These are phyloP conservation scores for Fusarium vanettenii DNA, from an alignment of 2,329 filamentous ascomycete species.

Conservation along the genomic window DNA sequence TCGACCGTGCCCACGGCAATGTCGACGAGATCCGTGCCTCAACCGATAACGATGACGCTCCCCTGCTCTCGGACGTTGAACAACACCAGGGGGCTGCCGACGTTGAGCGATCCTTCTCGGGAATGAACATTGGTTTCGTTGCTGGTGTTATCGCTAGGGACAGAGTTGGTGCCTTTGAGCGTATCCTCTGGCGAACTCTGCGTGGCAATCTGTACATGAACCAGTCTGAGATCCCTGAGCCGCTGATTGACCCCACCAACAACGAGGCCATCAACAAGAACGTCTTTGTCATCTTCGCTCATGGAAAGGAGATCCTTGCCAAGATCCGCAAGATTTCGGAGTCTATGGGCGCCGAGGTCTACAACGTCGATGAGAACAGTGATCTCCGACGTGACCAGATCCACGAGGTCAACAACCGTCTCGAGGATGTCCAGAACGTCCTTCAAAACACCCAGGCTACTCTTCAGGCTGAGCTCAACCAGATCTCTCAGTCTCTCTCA, in stretches of 20 bases:
- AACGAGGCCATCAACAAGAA: constrained; percentile 97
- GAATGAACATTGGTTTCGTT: constrained; percentile 99
- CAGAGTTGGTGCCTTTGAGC: constrained; percentile 93
- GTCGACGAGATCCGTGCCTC: constrained; percentile 96
- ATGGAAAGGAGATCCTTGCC: constrained; percentile 96
- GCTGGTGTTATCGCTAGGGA: constrained; percentile 95
- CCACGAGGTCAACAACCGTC: constrained; percentile 93
- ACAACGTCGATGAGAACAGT: constrained; percentile 97
- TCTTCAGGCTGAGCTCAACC: constrained; percentile 89
- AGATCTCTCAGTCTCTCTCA: constrained; percentile 91
- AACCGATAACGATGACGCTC: constrained; percentile 90
- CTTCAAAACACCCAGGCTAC: constrained; percentile 95
- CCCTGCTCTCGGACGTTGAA: constrained; percentile 91
- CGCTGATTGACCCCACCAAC: constrained; percentile 89
- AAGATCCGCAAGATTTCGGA: constrained; percentile 99
- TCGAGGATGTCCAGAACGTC: constrained; percentile 92
- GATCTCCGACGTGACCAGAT: constrained; percentile 96
- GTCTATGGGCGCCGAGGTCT: constrained; percentile 93
- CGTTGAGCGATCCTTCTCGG: constrained; percentile 87
- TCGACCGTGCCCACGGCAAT: constrained; percentile 94
- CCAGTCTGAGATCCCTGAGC: constrained; percentile 96
- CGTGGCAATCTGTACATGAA: constrained; percentile 99
- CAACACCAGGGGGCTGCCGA: constrained; percentile 77
- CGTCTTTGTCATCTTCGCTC: constrained; percentile 98
- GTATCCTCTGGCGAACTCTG: constrained; percentile 96